Evolutionary conservation across 306 rosid genomes (phyloP).

Genomic region (Potentilla sterilis): DNA sequence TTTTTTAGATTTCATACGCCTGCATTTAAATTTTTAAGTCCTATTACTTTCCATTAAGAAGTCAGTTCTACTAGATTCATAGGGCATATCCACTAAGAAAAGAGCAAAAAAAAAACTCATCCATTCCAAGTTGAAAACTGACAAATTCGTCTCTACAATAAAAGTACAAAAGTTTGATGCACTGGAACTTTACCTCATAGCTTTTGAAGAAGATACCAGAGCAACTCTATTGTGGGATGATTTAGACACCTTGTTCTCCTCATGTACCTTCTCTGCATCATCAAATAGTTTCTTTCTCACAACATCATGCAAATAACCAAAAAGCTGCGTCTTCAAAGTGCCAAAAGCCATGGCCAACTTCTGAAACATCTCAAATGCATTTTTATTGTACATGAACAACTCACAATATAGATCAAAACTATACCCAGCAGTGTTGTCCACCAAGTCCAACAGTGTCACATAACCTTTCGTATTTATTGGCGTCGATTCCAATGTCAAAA

Average conservation of each 20-base stretch:
- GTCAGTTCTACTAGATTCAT: background rate
- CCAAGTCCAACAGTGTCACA: background rate
- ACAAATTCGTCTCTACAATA: background rate
- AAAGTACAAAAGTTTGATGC: background rate
- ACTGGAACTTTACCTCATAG: background rate
- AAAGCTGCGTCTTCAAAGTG: background rate
- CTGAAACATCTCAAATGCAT: background rate
- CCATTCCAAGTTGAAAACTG: background rate
- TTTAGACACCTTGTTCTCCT: background rate
- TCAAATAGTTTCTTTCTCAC: background rate
- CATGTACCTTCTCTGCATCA: background rate
- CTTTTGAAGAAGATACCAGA: background rate
- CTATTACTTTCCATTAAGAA: background rate
- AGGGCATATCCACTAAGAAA: background rate
- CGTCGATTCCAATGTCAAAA: background rate
- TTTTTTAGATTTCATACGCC: background rate
- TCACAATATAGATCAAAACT: background rate
- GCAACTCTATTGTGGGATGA: background rate
- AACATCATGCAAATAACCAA: background rate
- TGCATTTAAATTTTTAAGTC: background rate
- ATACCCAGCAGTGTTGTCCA: background rate
- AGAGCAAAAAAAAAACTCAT: background rate
- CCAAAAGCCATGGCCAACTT: constrained; percentile 7
- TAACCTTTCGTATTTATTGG: constrained; percentile 5
- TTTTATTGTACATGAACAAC: background rate